Percentiles rank a stretch among this genome's conserved stretches.
These are phyloP conservation scores for Evernia prunastri DNA, from an alignment of 495 filamentous ascomycete genomes.

Conservation along the genomic window DNA sequence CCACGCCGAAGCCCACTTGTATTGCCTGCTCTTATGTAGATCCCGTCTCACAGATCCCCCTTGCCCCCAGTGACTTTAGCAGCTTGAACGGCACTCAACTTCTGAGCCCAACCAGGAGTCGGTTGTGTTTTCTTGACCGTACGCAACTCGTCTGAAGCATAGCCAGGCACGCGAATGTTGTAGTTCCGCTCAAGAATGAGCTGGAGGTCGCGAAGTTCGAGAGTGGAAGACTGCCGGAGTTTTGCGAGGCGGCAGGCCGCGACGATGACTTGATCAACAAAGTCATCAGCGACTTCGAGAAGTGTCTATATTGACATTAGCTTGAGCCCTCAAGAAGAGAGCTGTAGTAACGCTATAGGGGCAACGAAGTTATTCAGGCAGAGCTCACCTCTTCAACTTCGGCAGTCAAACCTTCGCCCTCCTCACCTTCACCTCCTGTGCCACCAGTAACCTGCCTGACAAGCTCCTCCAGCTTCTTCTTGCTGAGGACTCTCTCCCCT, in stretches of 20 bases:
- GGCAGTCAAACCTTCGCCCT: slow-evolving; percentile 64
- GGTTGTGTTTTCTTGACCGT: slow-evolving; percentile 90
- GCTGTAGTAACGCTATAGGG: background rate
- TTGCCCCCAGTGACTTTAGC: slow-evolving; percentile 60
- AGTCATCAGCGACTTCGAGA: slow-evolving; percentile 85
- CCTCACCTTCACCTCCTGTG: slow-evolving; percentile 58
- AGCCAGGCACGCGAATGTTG: slow-evolving; percentile 96
- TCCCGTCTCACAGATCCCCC: slow-evolving; percentile 24
- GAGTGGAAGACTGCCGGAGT: slow-evolving; percentile 74
- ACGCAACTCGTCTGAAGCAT: slow-evolving; percentile 85
- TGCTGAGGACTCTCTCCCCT: slow-evolving; percentile 80
- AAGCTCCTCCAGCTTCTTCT: slow-evolving; percentile 93
- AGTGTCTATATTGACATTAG: slow-evolving; percentile 53
- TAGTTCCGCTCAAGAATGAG: slow-evolving; percentile 93
- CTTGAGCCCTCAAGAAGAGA: slow-evolving; percentile 3
- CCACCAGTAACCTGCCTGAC: slow-evolving; percentile 88
- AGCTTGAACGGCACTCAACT: slow-evolving; percentile 92
- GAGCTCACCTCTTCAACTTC: slow-evolving; percentile 86
- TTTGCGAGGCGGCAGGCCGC: slow-evolving; percentile 87
- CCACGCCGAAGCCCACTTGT: background rate
- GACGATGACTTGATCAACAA: slow-evolving; percentile 83
- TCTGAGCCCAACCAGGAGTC: slow-evolving; percentile 78
- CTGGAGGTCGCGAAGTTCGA: slow-evolving; percentile 92
- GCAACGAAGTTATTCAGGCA: background rate
- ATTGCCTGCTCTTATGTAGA: background rate